Percentiles rank a stretch among this genome's conserved stretches.
phyloP scores from a whole-genome alignment of 306 rosid species.

The Trifolium dubium region DNA sequence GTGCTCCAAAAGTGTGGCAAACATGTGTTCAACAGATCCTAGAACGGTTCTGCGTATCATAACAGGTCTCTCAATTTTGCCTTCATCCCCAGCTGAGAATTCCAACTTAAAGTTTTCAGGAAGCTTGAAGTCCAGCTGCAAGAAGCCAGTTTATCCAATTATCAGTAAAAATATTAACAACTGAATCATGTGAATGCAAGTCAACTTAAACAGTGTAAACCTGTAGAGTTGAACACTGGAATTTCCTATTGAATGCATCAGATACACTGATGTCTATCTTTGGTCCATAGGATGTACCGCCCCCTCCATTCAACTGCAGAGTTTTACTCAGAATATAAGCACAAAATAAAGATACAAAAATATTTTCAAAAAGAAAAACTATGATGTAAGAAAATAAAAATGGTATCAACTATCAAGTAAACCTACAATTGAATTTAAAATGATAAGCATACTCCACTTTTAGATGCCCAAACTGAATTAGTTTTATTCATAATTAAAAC shows the following conservation, averaged over 20 bases:
- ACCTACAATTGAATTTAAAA: constrained; percentile 11
- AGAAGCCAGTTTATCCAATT: background rate
- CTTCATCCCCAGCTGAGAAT: constrained; percentile 91
- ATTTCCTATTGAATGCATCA: constrained; percentile 84
- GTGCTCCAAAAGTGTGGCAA: constrained; percentile 89
- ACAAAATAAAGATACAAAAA: constrained; percentile 10
- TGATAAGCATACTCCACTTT: constrained; percentile 1
- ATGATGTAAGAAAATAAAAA: background rate
- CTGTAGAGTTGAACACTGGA: constrained; percentile 92
- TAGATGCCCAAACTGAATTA: background rate
- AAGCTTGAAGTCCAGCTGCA: constrained; percentile 12
- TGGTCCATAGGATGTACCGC: constrained; percentile 88
- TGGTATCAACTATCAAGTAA: background rate
- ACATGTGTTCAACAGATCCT: constrained; percentile 90
- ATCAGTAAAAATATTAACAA: background rate
- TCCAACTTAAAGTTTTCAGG: constrained; percentile 48
- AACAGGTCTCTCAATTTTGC: constrained; percentile 83
- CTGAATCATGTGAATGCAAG: background rate
- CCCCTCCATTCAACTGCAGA: constrained; percentile 78
- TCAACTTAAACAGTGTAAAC: constrained; percentile 37
- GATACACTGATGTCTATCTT: constrained; percentile 93
- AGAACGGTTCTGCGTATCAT: constrained; percentile 92
- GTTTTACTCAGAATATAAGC: constrained; percentile 40
- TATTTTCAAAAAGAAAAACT: background rate
- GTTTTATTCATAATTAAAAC: background rate